phyloP scores from a whole-genome alignment of 257 asterid species.

The Forsythia suspensa region DNA sequence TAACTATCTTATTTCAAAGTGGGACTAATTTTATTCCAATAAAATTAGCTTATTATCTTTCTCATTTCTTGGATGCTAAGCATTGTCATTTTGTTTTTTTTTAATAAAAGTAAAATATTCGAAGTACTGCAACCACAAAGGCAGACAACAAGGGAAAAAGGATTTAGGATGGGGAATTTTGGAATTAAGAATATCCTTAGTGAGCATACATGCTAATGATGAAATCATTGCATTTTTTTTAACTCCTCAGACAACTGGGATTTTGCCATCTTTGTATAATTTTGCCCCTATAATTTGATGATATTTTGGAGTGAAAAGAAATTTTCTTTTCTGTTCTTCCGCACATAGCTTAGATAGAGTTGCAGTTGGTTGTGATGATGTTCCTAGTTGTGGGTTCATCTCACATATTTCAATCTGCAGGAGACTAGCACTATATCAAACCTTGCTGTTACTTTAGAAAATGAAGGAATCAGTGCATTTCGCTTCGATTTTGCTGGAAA shows the following conservation, averaged over 20 bases:
- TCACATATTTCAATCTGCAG: constrained; percentile 21
- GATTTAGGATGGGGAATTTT: neutral
- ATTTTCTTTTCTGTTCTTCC: neutral
- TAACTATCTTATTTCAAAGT: neutral
- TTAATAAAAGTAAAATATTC: neutral
- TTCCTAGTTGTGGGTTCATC: neutral
- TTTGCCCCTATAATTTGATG: neutral
- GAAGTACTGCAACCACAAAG: neutral
- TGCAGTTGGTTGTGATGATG: neutral
- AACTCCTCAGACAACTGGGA: neutral
- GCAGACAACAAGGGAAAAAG: neutral
- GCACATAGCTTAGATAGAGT: neutral
- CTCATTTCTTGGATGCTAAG: neutral
- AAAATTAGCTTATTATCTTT: neutral
- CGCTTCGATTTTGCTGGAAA: constrained; percentile 92
- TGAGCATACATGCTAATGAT: neutral
- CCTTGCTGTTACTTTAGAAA: constrained; percentile 61
- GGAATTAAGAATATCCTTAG: neutral
- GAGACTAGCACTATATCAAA: constrained; percentile 32
- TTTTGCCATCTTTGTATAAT: neutral
- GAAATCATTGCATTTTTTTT: neutral
- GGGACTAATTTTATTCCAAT: neutral
- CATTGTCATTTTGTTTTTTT: neutral
- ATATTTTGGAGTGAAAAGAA: neutral
- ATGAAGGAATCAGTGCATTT: constrained; percentile 71